phyloP scores from a whole-genome alignment of 2,329 filamentous ascomycete genomes.

The Penicillium freii region DNA sequence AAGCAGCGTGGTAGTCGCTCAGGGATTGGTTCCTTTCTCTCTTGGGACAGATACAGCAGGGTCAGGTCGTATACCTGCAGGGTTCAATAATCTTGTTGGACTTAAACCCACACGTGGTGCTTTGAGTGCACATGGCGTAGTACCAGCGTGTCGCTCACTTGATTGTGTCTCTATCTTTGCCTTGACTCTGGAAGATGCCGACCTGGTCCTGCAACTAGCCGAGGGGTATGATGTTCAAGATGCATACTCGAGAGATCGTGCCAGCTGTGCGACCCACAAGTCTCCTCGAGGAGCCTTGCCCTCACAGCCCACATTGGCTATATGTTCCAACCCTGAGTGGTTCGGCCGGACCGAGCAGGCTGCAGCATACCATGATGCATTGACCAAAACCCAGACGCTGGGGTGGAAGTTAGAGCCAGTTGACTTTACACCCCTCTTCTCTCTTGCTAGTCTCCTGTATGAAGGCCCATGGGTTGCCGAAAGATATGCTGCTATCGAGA shows the following conservation, averaged over 20 bases:
- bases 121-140: not conserved
- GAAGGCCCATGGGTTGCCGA: too few relatives aligned
- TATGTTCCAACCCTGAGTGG: too few relatives aligned
- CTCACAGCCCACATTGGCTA: not conserved
- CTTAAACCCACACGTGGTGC: not conserved
- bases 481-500: too few relatives aligned
- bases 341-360: too few relatives aligned
- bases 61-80: not conserved
- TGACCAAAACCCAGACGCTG: too few relatives aligned
- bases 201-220: not conserved
- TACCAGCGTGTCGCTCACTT: not conserved
- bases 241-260: not conserved
- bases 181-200: not conserved
- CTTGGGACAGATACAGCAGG: not conserved
- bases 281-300: not conserved
- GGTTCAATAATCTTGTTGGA: not conserved
- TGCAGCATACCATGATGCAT: too few relatives aligned
- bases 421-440: too few relatives aligned
- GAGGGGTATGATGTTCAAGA: not conserved
- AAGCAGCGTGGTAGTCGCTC: not conserved
- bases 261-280: not conserved
- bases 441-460: too few relatives aligned
- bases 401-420: too few relatives aligned
- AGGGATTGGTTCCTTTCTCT: not conserved
- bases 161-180: not conserved